Conservation (phyloP, 768 basidiomycete genomes). For the Phlebiopsis flavidoalba region DNA sequence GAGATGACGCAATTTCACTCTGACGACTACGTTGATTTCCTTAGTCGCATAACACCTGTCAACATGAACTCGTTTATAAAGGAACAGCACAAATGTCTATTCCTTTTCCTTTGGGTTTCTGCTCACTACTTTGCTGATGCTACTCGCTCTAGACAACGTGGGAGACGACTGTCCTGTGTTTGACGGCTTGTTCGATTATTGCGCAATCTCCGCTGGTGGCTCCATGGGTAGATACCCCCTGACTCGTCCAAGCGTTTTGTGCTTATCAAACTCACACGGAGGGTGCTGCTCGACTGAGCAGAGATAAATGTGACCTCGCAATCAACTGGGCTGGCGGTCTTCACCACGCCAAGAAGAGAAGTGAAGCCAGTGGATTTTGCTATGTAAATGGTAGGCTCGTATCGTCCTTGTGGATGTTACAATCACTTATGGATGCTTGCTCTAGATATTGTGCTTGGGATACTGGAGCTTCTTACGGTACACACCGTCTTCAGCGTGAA, state of each 20-base stretch:
- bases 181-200: constrained; percentile 97
- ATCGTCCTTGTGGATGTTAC: not conserved
- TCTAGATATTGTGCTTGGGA: constrained; percentile 93
- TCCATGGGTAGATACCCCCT: constrained; percentile 78
- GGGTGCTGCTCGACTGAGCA: constrained; percentile 92
- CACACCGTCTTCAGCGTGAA: not conserved
- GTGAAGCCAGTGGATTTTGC: constrained; percentile 98
- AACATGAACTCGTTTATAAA: constrained; percentile 93
- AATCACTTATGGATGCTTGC: not conserved
- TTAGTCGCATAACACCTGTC: constrained; percentile 87
- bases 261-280: constrained; percentile 40
- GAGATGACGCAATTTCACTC: constrained; percentile 99
- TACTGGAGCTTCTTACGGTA: constrained; percentile 89
- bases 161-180: constrained; percentile 99
- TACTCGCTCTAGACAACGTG: constrained; percentile 68
- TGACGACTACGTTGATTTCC: constrained; percentile 98
- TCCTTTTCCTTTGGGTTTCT: not conserved
- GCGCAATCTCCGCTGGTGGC: constrained; percentile 98
- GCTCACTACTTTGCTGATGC: not conserved
- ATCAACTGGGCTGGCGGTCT: constrained; percentile 99
- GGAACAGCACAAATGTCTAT: constrained; percentile 90
- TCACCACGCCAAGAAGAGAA: constrained; percentile 97
- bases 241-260: not conserved
- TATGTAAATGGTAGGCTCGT: constrained; percentile 83
- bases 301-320: constrained; percentile 98